Conservation (phyloP, 2,329 filamentous ascomycete genomes). For the Drechslerella coelobrocha region DNA sequence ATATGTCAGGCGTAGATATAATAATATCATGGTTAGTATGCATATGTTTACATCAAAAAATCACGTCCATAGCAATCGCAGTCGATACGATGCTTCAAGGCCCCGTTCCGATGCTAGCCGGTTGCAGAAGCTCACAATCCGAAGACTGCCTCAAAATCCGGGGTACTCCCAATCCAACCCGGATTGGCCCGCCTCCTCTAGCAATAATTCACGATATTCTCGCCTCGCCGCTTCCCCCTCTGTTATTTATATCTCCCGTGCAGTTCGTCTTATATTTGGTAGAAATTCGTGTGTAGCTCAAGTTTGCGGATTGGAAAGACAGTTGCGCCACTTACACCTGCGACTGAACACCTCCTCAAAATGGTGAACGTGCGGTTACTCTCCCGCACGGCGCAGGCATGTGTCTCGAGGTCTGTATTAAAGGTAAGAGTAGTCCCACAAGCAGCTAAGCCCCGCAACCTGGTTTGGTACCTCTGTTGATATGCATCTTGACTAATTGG, state of each 20-base stretch:
- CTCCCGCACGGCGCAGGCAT: conserved; percentile 35
- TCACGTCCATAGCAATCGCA: too few relatives aligned
- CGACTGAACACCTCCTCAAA: not conserved
- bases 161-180: conserved; percentile 46
- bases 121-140: conserved; percentile 39
- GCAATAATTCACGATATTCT: too few relatives aligned
- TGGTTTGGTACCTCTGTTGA: not conserved
- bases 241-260: too few relatives aligned
- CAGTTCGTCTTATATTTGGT: too few relatives aligned
- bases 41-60: too few relatives aligned
- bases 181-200: conserved; percentile 20
- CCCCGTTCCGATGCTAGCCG: conserved; percentile 51
- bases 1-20: too few relatives aligned
- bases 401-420: conserved; percentile 27
- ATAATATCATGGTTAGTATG: too few relatives aligned
- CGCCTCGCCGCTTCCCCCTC: too few relatives aligned
- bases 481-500: not conserved
- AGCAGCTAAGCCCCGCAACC: not conserved
- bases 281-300: too few relatives aligned
- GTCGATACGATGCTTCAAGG: too few relatives aligned
- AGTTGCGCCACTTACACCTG: too few relatives aligned
- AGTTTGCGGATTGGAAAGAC: too few relatives aligned
- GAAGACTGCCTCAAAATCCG: conserved; percentile 42
- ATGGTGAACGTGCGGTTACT: conserved; percentile 37
- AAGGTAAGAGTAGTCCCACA: conserved; percentile 22